Evolutionary conservation across 768 basidiomycete genomes (phyloP).

Genomic region (Mycena sanguinolenta): DNA sequence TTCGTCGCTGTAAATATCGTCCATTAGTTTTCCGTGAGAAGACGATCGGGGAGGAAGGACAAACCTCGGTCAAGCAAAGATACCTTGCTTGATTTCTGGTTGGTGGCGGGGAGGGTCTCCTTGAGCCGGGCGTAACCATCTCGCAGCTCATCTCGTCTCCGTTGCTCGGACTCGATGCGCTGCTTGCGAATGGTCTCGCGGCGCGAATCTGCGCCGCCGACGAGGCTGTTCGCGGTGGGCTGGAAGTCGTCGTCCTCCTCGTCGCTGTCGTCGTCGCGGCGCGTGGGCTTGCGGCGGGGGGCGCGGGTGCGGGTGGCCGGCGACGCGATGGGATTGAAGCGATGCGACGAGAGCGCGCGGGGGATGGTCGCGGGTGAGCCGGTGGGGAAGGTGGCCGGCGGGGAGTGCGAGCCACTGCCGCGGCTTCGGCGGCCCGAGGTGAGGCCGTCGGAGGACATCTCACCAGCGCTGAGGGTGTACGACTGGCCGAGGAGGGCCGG

Average conservation of each 20-base stretch:
- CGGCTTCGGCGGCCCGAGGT: slow-evolving; percentile 77
- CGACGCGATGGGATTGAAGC: slow-evolving; percentile 81
- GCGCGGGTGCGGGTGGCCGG: slow-evolving; percentile 69
- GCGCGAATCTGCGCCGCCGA: slow-evolving; percentile 73
- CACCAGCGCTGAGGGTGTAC: slow-evolving; percentile 77
- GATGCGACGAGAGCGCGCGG: slow-evolving; percentile 73
- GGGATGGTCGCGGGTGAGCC: slow-evolving; percentile 60
- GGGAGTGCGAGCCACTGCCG: slow-evolving; percentile 72
- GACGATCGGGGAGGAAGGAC: slow-evolving; percentile 39
- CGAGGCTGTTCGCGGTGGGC: slow-evolving; percentile 56
- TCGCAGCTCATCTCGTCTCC: slow-evolving; percentile 91
- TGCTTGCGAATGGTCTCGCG: slow-evolving; percentile 93
- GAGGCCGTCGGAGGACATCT: slow-evolving; percentile 80
- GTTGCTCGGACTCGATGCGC: slow-evolving; percentile 94
- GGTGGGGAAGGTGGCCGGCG: slow-evolving; percentile 48
- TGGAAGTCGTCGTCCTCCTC: slow-evolving; percentile 85
- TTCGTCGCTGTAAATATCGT: slow-evolving; percentile 71
- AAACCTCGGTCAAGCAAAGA: slow-evolving; percentile 87
- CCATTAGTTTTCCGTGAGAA: slow-evolving; percentile 22
- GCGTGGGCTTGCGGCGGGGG: slow-evolving; percentile 47
- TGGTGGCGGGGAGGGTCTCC: slow-evolving; percentile 89
- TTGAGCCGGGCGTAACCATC: slow-evolving; percentile 93
- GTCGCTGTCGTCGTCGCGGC: slow-evolving; percentile 73
- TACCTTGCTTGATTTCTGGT: slow-evolving; percentile 95
- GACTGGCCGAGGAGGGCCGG: slow-evolving; percentile 65